A percentile compares a stretch with the other conserved stretches of the same genome.
Conservation (phyloP, 208 protist species). For the Zelonia costaricensis region DNA sequence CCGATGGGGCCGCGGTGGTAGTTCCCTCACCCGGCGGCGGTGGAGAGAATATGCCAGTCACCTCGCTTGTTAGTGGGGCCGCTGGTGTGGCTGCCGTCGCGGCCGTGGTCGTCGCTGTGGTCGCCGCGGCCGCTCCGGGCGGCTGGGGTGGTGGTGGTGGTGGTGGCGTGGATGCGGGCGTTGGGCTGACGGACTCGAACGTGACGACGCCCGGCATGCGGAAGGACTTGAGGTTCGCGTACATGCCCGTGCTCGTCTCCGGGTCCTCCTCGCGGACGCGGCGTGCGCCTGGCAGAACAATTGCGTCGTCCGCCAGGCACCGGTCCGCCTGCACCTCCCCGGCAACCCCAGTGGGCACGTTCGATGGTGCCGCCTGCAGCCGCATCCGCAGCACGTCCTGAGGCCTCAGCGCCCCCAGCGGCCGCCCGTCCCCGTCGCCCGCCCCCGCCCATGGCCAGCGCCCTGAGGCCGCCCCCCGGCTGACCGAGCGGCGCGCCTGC, state of each 20-base stretch:
- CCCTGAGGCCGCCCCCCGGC: neutral
- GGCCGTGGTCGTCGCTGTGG: neutral
- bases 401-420: neutral
- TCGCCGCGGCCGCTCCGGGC: neutral
- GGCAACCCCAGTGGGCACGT: neutral
- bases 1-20: no score
- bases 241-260: conserved; percentile 16
- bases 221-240: conserved; percentile 9
- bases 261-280: conserved; percentile 4
- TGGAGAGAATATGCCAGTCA: no score
- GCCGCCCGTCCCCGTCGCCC: neutral
- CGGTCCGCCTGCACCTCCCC: neutral
- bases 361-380: conserved; percentile 13
- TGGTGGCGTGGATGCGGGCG: neutral
- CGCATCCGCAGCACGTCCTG: conserved; percentile 19
- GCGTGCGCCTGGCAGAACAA: conserved; percentile 20
- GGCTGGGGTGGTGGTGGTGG: no score
- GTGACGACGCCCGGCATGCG: conserved; percentile 1
- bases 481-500: neutral
- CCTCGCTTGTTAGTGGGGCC: no score
- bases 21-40: no score
- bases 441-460: no score
- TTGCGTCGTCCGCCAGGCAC: conserved; percentile 12
- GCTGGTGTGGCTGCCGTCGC: neutral
- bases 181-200: neutral